Conservation (phyloP, 495 filamentous ascomycete species). For the Hypomontagnella monticulosa region DNA sequence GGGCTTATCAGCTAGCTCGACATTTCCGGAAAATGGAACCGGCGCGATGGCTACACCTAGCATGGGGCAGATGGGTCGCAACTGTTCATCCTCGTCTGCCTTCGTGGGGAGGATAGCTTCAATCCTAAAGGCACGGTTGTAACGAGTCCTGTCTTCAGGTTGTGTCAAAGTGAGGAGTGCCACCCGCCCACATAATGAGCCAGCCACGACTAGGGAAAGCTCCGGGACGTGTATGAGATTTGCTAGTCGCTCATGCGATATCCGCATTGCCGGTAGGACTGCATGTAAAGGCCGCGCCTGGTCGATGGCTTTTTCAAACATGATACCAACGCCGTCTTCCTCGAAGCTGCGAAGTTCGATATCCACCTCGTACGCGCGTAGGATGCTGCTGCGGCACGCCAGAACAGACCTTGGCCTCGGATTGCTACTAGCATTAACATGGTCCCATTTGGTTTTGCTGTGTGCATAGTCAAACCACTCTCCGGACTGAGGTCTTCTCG, state of each 20-base stretch:
- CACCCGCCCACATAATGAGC: constrained; percentile 76
- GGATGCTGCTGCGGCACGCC: constrained; percentile 49
- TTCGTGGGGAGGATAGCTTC: constrained; percentile 55
- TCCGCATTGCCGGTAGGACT: constrained; percentile 47
- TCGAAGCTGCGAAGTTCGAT: constrained; percentile 66
- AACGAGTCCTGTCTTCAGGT: constrained; percentile 34
- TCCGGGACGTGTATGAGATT: constrained; percentile 81
- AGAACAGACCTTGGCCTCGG: constrained; percentile 10
- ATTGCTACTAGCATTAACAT: too few relatives aligned
- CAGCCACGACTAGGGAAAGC: constrained; percentile 77
- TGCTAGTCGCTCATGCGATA: constrained; percentile 72
- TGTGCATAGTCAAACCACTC: constrained; percentile 12
- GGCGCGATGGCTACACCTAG: constrained; percentile 56
- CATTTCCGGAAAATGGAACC: constrained; percentile 61
- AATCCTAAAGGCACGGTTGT: constrained; percentile 53
- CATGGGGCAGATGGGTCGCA: constrained; percentile 52
- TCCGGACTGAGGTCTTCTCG: constrained; percentile 2
- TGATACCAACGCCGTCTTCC: constrained; percentile 49
- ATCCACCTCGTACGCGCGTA: constrained; percentile 67
- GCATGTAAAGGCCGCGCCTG: constrained; percentile 58
- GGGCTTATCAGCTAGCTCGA: constrained; percentile 44
- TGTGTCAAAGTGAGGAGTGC: constrained; percentile 76
- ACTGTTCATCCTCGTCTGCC: constrained; percentile 47
- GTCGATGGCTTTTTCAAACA: constrained; percentile 58
- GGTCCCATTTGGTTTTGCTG: neutral